These are phyloP conservation scores for Aspergillus sp. DNA, from an alignment of 2,329 filamentous ascomycete species.

Conservation along the genomic window DNA sequence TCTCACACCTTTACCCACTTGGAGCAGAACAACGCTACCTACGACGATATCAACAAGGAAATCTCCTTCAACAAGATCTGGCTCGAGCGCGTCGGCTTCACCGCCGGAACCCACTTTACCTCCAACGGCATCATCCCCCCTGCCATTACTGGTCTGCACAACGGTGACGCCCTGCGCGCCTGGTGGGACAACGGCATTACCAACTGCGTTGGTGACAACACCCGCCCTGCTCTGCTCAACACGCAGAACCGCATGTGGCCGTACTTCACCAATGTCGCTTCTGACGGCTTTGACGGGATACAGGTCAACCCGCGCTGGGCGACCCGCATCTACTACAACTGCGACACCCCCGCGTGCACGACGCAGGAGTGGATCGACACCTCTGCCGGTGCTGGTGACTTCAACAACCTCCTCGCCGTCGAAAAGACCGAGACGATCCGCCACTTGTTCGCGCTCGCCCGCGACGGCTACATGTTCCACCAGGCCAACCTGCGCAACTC, in stretches of 20 bases:
- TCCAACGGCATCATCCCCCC: conserved; percentile 63
- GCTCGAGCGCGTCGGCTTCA: conserved; percentile 59
- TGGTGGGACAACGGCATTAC: conserved; percentile 65
- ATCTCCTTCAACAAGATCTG: conserved; percentile 65
- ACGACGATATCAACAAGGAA: conserved; percentile 60
- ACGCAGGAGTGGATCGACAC: conserved; percentile 65
- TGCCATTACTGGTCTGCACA: conserved; percentile 67
- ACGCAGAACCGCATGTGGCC: conserved; percentile 59
- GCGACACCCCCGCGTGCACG: conserved; percentile 61
- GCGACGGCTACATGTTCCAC: conserved; percentile 67
- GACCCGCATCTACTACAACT: conserved; percentile 68
- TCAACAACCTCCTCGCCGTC: conserved; percentile 55
- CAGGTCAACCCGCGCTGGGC: conserved; percentile 64
- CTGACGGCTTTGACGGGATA: conserved; percentile 61
- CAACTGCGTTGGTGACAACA: conserved; percentile 68
- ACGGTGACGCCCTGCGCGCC: conserved; percentile 64
- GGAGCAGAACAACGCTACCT: conserved; percentile 64
- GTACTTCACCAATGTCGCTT: conserved; percentile 55
- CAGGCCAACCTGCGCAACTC: conserved; percentile 63
- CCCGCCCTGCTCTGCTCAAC: conserved; percentile 60
- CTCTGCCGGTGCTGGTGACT: conserved; percentile 59
- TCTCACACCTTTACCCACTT: conserved; percentile 67
- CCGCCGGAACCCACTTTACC: conserved; percentile 54
- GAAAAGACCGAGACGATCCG: conserved; percentile 60
- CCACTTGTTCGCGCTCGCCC: conserved; percentile 61